Conservation (phyloP, 179 eudicot species). For the Sideroxylon spinosum region DNA sequence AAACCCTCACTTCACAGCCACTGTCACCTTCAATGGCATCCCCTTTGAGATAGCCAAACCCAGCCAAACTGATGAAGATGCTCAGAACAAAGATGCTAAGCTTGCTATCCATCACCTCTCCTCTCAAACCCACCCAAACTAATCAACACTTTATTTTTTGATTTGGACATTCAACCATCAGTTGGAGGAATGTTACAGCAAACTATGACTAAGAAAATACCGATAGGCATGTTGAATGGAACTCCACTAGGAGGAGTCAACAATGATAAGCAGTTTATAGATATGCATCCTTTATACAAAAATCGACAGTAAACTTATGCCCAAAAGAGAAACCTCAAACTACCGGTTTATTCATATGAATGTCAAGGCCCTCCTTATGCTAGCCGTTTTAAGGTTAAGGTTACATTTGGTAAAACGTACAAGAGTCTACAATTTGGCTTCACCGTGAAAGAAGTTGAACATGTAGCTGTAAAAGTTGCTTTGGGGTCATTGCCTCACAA, state of each 20-base stretch:
- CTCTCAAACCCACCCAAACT: not conserved
- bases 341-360: slow-evolving; percentile 57
- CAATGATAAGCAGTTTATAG: slow-evolving; percentile 11
- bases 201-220: too few relatives aligned
- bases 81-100: slow-evolving; percentile 29
- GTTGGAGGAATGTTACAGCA: too few relatives aligned
- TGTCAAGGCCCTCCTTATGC: slow-evolving; percentile 77
- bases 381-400: slow-evolving; percentile 57
- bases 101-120: slow-evolving; percentile 21
- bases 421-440: slow-evolving; percentile 41
- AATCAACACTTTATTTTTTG: too few relatives aligned
- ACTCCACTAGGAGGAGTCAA: too few relatives aligned
- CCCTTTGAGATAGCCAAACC: slow-evolving; percentile 16
- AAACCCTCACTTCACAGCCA: slow-evolving; percentile 23
- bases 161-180: too few relatives aligned
- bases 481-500: slow-evolving; percentile 36
- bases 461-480: slow-evolving; percentile 79
- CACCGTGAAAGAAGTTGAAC: slow-evolving; percentile 78
- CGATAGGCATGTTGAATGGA: too few relatives aligned
- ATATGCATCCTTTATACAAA: slow-evolving; percentile 43
- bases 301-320: slow-evolving; percentile 61
- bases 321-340: slow-evolving; percentile 51
- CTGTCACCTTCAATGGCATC: slow-evolving; percentile 22
- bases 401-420: slow-evolving; percentile 47
- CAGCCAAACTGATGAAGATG: slow-evolving; percentile 22